Conservation (phyloP, 2,329 filamentous ascomycete species). For the Alternaria rosae region DNA sequence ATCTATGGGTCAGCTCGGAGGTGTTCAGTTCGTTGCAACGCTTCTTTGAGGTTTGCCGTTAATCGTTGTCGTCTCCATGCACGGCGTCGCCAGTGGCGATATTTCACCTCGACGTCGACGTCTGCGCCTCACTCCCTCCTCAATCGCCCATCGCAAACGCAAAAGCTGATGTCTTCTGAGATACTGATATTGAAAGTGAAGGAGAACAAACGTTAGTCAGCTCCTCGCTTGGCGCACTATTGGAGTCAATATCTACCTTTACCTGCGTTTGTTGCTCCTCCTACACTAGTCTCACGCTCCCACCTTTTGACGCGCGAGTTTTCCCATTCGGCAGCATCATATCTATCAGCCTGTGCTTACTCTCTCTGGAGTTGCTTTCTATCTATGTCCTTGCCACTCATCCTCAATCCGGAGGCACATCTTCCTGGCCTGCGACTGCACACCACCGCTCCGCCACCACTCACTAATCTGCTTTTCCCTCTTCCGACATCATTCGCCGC, state of each 20-base stretch:
- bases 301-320: fast-evolving
- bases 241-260: not conserved
- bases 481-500: too few relatives aligned
- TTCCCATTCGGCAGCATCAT: fast-evolving
- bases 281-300: not conserved
- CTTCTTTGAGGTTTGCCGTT: not conserved
- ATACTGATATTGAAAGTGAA: not conserved
- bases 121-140: not conserved
- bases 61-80: not conserved
- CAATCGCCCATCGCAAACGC: not conserved
- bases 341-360: fast-evolving
- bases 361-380: not conserved
- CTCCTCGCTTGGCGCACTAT: not conserved
- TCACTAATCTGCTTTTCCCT: too few relatives aligned
- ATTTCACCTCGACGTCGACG: not conserved
- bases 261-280: not conserved
- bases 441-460: not conserved
- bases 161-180: fast-evolving
- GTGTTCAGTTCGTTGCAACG: fast-evolving
- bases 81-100: not conserved
- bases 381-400: not conserved
- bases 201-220: not conserved
- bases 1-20: not conserved
- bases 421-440: not conserved
- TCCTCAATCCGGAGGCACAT: not conserved